Percentiles rank a stretch among this genome's conserved stretches.
phyloP scores from a whole-genome alignment of 495 filamentous ascomycete species.

The Podospora sp. region DNA sequence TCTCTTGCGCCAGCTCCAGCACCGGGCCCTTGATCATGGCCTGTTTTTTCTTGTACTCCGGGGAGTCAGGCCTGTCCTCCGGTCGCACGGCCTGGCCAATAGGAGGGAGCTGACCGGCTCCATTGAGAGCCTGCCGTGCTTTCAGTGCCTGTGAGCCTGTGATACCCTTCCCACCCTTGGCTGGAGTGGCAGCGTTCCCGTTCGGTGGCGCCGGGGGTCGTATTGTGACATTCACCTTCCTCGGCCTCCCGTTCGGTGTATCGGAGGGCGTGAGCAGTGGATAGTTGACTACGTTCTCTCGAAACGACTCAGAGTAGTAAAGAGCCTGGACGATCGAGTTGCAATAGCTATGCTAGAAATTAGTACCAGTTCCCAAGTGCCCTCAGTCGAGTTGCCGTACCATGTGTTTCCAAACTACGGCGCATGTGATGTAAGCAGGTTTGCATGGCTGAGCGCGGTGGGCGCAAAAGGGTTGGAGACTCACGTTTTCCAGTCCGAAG shows the following conservation, averaged over 20 bases:
- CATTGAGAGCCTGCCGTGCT: slow-evolving; percentile 47
- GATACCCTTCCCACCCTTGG: slow-evolving; percentile 44
- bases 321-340: slow-evolving; percentile 98
- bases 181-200: slow-evolving; percentile 51
- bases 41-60: slow-evolving; percentile 96
- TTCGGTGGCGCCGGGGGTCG: slow-evolving; percentile 48
- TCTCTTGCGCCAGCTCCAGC: slow-evolving; percentile 76
- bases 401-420: slow-evolving; percentile 94
- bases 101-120: slow-evolving; percentile 38
- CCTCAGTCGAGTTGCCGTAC: slow-evolving; percentile 51
- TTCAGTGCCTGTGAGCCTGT: slow-evolving; percentile 45
- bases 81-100: slow-evolving; percentile 44
- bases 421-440: slow-evolving; percentile 23
- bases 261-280: slow-evolving; percentile 59
- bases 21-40: slow-evolving; percentile 85
- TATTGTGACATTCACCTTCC: slow-evolving; percentile 53
- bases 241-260: slow-evolving; percentile 46
- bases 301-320: slow-evolving; percentile 92
- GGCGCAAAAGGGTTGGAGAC: slow-evolving; percentile 32
- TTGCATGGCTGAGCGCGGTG: slow-evolving; percentile 14
- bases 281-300: slow-evolving; percentile 92
- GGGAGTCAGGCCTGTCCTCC: slow-evolving; percentile 79
- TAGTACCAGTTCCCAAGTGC: slow-evolving; percentile 22
- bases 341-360: slow-evolving; percentile 69
- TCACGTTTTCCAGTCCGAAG: slow-evolving; percentile 97